phyloP scores from a whole-genome alignment of 164 flowering plant species.

The Dillenia suffruticosa region DNA sequence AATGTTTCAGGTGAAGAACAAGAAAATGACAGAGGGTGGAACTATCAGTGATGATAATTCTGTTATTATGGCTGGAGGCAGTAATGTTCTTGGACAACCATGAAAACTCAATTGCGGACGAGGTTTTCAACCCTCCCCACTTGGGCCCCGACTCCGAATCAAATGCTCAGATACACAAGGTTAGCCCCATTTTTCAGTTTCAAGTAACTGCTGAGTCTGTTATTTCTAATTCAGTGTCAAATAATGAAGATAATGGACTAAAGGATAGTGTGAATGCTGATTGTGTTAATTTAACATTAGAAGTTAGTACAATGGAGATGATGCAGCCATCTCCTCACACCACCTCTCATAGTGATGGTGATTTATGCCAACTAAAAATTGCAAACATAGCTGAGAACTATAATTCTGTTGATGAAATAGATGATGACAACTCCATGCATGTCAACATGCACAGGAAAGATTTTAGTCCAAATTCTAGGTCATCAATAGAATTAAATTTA shows the following conservation, averaged over 20 bases:
- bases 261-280: conserved; percentile 74
- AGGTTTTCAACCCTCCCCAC: background rate
- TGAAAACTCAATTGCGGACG: background rate
- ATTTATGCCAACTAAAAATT: background rate
- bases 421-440: conserved; percentile 7
- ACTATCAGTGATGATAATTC: background rate
- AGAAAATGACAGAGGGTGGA: background rate
- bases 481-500: conserved; percentile 9
- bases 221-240: conserved; percentile 69
- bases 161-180: conserved; percentile 71
- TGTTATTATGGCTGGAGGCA: background rate
- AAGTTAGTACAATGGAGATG: conserved; percentile 46
- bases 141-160: conserved; percentile 18
- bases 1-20: background rate
- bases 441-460: conserved; percentile 7
- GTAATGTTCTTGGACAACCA: background rate
- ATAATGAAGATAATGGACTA: conserved; percentile 65
- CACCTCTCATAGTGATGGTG: background rate
- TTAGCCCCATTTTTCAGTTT: conserved; percentile 57
- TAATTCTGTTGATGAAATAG: conserved; percentile 4
- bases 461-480: conserved; percentile 3
- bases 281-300: conserved; percentile 64
- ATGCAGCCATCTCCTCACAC: conserved; percentile 33
- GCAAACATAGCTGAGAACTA: conserved; percentile 1
- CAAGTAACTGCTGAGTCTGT: conserved; percentile 70